Conservation (phyloP, 306 rosid genomes). For the Vigna angularis region DNA sequence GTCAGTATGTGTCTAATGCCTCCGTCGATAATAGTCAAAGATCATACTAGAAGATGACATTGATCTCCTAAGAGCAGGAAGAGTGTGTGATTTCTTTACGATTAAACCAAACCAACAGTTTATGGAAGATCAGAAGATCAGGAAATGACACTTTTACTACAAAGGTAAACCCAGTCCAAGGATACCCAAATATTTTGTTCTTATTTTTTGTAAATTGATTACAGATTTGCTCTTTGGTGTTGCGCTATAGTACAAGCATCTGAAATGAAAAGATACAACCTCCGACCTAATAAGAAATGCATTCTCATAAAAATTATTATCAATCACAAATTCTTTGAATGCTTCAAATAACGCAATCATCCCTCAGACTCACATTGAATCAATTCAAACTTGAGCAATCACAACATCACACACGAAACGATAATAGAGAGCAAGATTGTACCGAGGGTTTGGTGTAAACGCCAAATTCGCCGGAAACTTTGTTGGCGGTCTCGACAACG, state of each 20-base stretch:
- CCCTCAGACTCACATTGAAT: neutral
- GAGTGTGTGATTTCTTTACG: constrained; percentile 13
- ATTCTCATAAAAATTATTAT: neutral
- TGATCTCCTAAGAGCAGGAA: constrained; percentile 10
- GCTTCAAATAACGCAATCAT: constrained; percentile 24
- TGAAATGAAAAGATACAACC: constrained; percentile 13
- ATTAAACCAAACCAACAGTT: constrained; percentile 31
- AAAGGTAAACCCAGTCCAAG: constrained; percentile 27
- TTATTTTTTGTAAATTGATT: neutral
- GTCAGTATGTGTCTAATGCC: constrained; percentile 4
- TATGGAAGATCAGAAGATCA: constrained; percentile 7
- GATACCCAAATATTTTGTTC: neutral
- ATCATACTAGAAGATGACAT: constrained; percentile 11
- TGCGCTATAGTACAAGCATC: constrained; percentile 8
- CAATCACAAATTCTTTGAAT: neutral
- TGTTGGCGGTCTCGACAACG: constrained; percentile 65
- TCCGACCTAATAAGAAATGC: constrained; percentile 16
- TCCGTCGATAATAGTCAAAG: constrained; percentile 18
- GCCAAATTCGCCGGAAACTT: constrained; percentile 70
- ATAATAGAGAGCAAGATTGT: constrained; percentile 37
- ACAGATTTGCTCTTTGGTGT: constrained; percentile 5
- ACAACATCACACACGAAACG: neutral
- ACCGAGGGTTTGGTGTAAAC: constrained; percentile 85
- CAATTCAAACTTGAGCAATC: constrained; percentile 22
- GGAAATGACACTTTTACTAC: constrained; percentile 8